Evolutionary conservation across 768 basidiomycete genomes (phyloP), one percentile per base, ranked within the genome.

Genomic region (Psilocybe subaeruginosa): DNA sequence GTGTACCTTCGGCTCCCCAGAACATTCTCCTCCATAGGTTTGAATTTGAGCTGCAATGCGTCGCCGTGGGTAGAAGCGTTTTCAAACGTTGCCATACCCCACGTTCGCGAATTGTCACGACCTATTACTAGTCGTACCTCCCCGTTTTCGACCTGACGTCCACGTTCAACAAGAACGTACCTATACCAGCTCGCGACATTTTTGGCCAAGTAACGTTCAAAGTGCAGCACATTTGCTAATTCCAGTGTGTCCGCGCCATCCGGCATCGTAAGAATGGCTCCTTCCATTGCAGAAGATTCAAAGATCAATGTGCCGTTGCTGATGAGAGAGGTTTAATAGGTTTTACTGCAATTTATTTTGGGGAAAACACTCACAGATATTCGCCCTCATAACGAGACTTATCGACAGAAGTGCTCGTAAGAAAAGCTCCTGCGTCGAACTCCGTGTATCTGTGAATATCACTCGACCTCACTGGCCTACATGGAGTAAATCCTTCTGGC

Each of bases 401-500:
- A 51, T 51, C 50, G 14, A 51, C n/a, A 29, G 50, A 51, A 2
- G 29, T 29, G 50, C 50, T 51, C 7, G 50, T 51, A 16, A 51
- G 50, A 16, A 43, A 43, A 16, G 27, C 50, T 31, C 14, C 33
- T 29, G 29, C 50, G 1, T 51, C 29, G 29, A 27, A 29, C 29
- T 33, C 33, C 30, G 27, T 30, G 29, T 27, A 33, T 51, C 50
- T 30, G 3, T 27, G 50, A n/a, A 29, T 30, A 8, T 30, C 29
- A 31, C 14, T 11, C 2, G 50, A 17, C 9, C 29, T 29, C 11
- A 31, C 12, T 11, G 16, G 50, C 23, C 29, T 33, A 31, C 29
- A n/a, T 4, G 50, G 50, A 31, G 50, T 9, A 6, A 65, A 48
- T 29, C 59, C 60, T 7, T 61, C 58, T 1, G 66, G 61, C 1